phyloP scores from a whole-genome alignment of 306 rosid genomes.

The Ormosia semicastrata region DNA sequence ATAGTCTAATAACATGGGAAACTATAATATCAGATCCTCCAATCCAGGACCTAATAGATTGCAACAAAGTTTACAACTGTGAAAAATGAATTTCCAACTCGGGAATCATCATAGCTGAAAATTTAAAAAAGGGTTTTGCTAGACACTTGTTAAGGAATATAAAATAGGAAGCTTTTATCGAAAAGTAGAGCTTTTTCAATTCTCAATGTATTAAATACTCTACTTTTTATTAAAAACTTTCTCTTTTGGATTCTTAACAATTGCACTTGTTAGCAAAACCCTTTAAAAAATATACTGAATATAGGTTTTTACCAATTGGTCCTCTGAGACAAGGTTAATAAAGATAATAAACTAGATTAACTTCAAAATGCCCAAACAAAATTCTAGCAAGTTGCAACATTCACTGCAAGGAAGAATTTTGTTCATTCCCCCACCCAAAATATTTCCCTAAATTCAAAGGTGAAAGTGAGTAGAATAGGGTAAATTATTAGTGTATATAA shows the following conservation, averaged over 20 bases:
- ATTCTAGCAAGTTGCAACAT: background rate
- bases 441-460: background rate
- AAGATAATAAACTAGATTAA: background rate
- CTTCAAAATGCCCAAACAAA: background rate
- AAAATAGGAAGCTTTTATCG: too few relatives aligned
- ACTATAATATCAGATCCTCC: conserved; percentile 3
- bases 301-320: background rate
- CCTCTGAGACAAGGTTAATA: background rate
- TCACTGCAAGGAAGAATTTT: background rate
- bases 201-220: too few relatives aligned
- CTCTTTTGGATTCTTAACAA: too few relatives aligned
- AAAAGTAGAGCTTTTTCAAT: too few relatives aligned
- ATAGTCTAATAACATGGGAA: conserved; percentile 1
- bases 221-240: too few relatives aligned
- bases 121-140: background rate
- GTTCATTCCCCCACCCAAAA: background rate
- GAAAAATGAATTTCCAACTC: background rate
- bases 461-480: background rate
- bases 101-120: background rate
- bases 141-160: too few relatives aligned
- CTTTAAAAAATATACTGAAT: background rate
- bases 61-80: background rate
- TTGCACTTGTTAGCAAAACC: too few relatives aligned
- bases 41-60: conserved; percentile 7
- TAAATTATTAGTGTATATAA: background rate